Evolutionary conservation across 2,329 filamentous ascomycete genomes (phyloP).

Genomic region (Diaporthe aspalathi): DNA sequence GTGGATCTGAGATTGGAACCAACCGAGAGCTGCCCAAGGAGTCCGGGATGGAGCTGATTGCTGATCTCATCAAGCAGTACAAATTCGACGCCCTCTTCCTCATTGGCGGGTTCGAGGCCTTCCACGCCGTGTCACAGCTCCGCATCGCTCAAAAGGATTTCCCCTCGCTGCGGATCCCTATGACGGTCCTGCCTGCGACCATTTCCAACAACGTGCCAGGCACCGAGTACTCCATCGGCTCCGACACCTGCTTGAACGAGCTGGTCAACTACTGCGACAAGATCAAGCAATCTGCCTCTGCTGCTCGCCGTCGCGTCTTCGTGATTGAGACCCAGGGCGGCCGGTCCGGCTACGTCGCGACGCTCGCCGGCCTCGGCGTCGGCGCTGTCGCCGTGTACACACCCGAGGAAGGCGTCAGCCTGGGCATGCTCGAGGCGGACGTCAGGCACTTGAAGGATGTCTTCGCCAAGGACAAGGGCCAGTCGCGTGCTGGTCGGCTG

Average conservation of each 20-base stretch:
- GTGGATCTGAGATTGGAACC: conserved; percentile 97
- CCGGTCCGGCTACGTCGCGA: conserved; percentile 92
- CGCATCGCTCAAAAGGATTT: conserved; percentile 82
- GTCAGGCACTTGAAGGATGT: conserved; percentile 89
- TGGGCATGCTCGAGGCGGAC: conserved; percentile 92
- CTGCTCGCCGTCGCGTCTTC: conserved; percentile 92
- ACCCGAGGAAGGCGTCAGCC: conserved; percentile 92
- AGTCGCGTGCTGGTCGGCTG: conserved; percentile 89
- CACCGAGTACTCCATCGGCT: conserved; percentile 96
- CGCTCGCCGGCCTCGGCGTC: conserved; percentile 88
- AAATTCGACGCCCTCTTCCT: conserved; percentile 92
- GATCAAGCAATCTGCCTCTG: conserved; percentile 96
- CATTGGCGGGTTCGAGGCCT: conserved; percentile 95
- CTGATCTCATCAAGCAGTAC: conserved; percentile 85
- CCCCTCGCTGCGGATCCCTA: conserved; percentile 90
- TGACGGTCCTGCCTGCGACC: conserved; percentile 92
- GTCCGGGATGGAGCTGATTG: conserved; percentile 83
- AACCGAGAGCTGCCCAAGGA: conserved; percentile 93
- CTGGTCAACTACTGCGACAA: conserved; percentile 96
- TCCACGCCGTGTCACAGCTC: conserved; percentile 89
- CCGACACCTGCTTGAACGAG: conserved; percentile 96
- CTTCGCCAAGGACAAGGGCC: conserved; percentile 86
- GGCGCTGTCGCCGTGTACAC: conserved; percentile 95
- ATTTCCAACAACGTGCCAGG: conserved; percentile 99
- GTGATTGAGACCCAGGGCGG: conserved; percentile 98